Percentiles rank a stretch among this genome's conserved stretches.
phyloP scores from a whole-genome alignment of 2,329 filamentous ascomycete genomes.

The Hypoxylon sp. region DNA sequence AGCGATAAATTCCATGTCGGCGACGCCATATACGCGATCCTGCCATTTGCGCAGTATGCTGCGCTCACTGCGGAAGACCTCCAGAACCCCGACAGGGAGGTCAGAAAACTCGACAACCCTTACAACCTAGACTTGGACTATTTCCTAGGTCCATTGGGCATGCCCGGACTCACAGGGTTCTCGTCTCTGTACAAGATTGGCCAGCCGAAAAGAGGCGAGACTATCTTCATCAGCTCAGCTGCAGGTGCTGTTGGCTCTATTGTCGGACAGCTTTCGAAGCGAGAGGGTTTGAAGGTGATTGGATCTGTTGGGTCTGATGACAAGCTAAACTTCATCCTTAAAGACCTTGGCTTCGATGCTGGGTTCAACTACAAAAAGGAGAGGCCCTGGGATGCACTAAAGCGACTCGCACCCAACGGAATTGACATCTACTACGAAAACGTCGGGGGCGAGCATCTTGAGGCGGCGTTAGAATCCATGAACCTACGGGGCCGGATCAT shows the following conservation, averaged over 20 bases:
- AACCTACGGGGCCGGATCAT: slow-evolving; percentile 73
- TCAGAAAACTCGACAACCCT: slow-evolving; percentile 70
- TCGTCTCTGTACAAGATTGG: slow-evolving; percentile 81
- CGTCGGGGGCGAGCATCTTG: slow-evolving; percentile 77
- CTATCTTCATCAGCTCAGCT: slow-evolving; percentile 81
- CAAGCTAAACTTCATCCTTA: slow-evolving; percentile 70
- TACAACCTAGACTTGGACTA: slow-evolving; percentile 69
- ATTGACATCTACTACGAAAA: slow-evolving; percentile 74
- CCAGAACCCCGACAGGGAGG: slow-evolving; percentile 52
- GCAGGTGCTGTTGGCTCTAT: slow-evolving; percentile 80
- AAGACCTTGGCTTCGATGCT: slow-evolving; percentile 67
- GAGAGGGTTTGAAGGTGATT: slow-evolving; percentile 72
- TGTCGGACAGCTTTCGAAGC: slow-evolving; percentile 81
- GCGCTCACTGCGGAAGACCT: slow-evolving; percentile 62
- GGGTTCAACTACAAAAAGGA: slow-evolving; percentile 70
- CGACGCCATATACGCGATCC: slow-evolving; percentile 68
- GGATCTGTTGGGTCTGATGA: slow-evolving; percentile 74
- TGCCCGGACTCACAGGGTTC: slow-evolving; percentile 83
- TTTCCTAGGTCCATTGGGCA: slow-evolving; percentile 78
- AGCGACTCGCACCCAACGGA: slow-evolving; percentile 63
- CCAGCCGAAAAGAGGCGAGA: slow-evolving; percentile 79
- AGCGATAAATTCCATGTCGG: slow-evolving; percentile 71
- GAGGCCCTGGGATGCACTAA: slow-evolving; percentile 64
- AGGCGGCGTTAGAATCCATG: slow-evolving; percentile 72
- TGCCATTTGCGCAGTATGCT: slow-evolving; percentile 73